Base-by-base conservation (phyloP, 345 rosid species). In the Gossypium anomalum region DNA sequence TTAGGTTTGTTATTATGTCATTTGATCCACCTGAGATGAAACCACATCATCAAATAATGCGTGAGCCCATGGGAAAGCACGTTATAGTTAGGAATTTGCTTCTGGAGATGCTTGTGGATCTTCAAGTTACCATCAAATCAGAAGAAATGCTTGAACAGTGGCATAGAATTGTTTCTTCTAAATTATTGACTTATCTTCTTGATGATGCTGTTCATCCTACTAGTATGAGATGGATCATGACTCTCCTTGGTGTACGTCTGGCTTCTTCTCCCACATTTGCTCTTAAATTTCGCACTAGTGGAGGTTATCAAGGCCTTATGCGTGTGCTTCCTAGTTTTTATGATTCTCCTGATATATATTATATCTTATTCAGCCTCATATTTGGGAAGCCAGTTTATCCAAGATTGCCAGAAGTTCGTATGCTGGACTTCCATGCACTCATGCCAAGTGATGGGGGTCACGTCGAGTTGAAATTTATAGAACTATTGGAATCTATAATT, bases 191-290 rank as follows among this genome's bases (percentile, higher is more conserved):
- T 60, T 95, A 93, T 86, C 92, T 95, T 77, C 94, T 95, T 69
- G 99, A 95, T 80, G 99, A 93, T 88, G 94, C 98, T 87, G 97
- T 89, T 62, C 99, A 95, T 88, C 98, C 99, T 80, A 93, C 99
- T 13, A 93, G 97, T 71, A 95, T 95, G 98, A 93, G 99, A 89
- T 95, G 99, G 98, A 90, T 95, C 83, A 90, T 93, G 98, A 95
- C 99, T 76, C 94, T 95, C 75, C 97, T 95, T 38, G 99, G 99
- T 64, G 97, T 90, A 60, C 89, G 92, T 85, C 93, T 95, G 74
- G 87, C 94, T 77, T 88, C 97, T 83, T 95, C 99, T 76, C 91
- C 93, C 45, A 93, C 97, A 70, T 95, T 95, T 87, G 85, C 94
- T 38, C 93, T 93, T 27, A 93, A 89, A 74, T 93, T 95, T 82